Percentiles rank a stretch among this genome's conserved stretches.
Evolutionary conservation across 2,329 filamentous ascomycete genomes (phyloP).

Genomic region (Ascochyta lentis): DNA sequence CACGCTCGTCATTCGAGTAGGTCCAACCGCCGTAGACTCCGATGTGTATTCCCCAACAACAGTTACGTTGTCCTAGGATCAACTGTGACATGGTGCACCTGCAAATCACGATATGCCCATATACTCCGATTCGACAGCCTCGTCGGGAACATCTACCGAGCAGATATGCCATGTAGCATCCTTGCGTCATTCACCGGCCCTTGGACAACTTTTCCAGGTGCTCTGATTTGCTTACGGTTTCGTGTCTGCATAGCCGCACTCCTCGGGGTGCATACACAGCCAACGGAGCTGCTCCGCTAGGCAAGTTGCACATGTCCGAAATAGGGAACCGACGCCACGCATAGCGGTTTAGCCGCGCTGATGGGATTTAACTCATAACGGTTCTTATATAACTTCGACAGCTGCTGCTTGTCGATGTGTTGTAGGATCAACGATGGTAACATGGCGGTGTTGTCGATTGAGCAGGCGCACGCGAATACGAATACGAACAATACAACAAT

Average conservation of each 20-base stretch:
- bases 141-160: neutral
- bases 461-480: neutral
- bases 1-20: neutral
- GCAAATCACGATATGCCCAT: neutral
- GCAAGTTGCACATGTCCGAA: neutral
- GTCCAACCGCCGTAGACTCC: conserved; percentile 1
- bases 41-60: neutral
- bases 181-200: conserved; percentile 2
- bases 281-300: conserved; percentile 17
- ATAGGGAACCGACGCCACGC: conserved; percentile 10
- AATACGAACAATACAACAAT: neutral
- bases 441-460: neutral
- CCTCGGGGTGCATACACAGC: neutral
- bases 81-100: neutral
- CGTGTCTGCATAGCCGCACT: conserved; percentile 5
- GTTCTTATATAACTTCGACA: neutral
- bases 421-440: neutral
- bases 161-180: neutral
- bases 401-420: neutral
- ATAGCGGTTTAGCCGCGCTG: conserved; percentile 1
- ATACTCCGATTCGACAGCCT: conserved; percentile 2
- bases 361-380: neutral
- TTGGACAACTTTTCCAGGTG: neutral
- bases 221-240: conserved; percentile 12
- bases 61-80: neutral